Base-by-base conservation (phyloP, 306 rosid genomes). In the Prunus campanulata region DNA sequence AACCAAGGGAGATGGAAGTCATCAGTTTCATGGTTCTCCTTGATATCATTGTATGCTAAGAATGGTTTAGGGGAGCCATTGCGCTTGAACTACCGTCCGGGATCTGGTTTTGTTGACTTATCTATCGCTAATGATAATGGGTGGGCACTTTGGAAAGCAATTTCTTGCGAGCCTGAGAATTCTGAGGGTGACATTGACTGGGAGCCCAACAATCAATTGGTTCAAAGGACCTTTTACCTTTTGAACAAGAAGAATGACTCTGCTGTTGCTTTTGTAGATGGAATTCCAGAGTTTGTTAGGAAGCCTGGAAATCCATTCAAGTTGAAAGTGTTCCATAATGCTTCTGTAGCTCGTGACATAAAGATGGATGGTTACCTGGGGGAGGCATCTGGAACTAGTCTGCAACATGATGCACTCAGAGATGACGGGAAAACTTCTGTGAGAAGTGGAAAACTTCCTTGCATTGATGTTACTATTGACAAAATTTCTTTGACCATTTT, bases 241-340 rank as follows among this genome's bases (percentile, higher is more conserved):
- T 86, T 84, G 78, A 94, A 94, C 87, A 88, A 89, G 87, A 90
- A 76, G 87, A 94, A 85, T 78, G 89, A 84, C 78, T 92, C 88
- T 83, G 93, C 89, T 83, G 82, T 94, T 86, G 96, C 96, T 74
- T 89, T 92, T 30, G 75, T 89, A 77, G 96, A 92, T 92, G 93
- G 89, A 71, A 71, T 88, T 86, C 92, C 86, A 20, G 95, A 90
- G 87, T 90, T 90, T 74, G 93, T 94, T 59, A 82, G 69, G 79
- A 92, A 89, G 86, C 98, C 97, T 78, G 98, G 98, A 82, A 90
- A 84, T 83, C 95, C 93, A 56, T 86, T 91, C 83, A 94, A 94
- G 90, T 90, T 92, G 63, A 94, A 92, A 88, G 84, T 94, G 59
- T 86, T 94, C 70, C 75, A 73, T 65, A 85, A 89, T 70, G 74